phyloP scores from a whole-genome alignment of 371 early-diverging fungal genomes.

The Mucor lusitanicus region DNA sequence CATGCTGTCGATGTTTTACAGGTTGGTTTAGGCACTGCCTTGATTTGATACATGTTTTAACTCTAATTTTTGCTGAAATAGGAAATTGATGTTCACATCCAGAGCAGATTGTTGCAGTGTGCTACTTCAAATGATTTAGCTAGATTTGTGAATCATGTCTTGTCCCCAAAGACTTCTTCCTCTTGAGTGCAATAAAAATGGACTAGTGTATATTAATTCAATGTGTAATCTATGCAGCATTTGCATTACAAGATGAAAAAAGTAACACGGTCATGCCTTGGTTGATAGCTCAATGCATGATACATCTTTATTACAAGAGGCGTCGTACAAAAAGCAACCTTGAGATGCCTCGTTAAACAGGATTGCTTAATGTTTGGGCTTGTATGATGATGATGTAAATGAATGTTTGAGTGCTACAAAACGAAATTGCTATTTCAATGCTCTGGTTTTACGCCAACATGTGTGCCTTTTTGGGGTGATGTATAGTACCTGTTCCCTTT shows the following conservation, averaged over 20 bases:
- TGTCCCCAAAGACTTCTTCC: neutral
- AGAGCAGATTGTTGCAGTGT: slow-evolving; percentile 21
- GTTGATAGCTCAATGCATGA: neutral
- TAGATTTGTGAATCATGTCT: slow-evolving; percentile 28
- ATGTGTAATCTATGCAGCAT: neutral
- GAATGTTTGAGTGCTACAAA: no score
- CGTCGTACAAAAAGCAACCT: no score
- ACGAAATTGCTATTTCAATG: no score
- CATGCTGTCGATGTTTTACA: slow-evolving; percentile 40
- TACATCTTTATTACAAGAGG: neutral
- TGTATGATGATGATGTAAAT: no score
- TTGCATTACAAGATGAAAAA: neutral
- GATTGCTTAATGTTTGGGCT: no score
- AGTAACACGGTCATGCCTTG: slow-evolving; percentile 6
- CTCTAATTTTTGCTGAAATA: neutral
- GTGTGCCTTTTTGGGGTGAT: no score
- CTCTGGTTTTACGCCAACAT: no score
- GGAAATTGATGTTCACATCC: slow-evolving; percentile 33
- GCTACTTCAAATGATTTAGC: slow-evolving; percentile 18
- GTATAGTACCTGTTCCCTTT: no score
- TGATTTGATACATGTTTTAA: neutral
- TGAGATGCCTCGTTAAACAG: no score
- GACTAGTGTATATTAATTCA: neutral
- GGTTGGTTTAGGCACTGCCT: slow-evolving; percentile 16
- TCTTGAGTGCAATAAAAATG: neutral